A percentile compares a stretch with the other conserved stretches of the same genome.
phyloP scores from a whole-genome alignment of 2,329 filamentous ascomycete genomes.

The Metarhizium humberi region DNA sequence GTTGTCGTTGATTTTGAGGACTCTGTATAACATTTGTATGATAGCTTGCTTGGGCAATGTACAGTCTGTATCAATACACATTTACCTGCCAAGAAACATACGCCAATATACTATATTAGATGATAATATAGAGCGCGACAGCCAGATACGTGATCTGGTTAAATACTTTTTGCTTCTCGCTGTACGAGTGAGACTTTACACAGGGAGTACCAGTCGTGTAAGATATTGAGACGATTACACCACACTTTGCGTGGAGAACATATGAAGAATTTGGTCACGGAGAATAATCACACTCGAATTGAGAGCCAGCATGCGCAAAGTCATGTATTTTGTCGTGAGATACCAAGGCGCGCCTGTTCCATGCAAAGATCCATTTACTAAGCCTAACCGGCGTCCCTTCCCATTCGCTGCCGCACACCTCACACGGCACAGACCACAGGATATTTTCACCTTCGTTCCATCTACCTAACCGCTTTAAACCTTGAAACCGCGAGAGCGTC shows the following conservation, averaged over 20 bases:
- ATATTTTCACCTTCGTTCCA: conserved; percentile 4
- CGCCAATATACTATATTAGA: no score
- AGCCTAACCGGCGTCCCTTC: conserved; percentile 20
- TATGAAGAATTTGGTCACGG: conserved; percentile 2
- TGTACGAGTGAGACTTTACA: neutral
- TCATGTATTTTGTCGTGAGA: conserved; percentile 27
- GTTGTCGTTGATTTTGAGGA: conserved; percentile 16
- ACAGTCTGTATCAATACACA: neutral
- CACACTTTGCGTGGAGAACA: no score
- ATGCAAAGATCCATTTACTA: conserved; percentile 27
- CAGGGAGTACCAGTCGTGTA: neutral
- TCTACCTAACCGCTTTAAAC: conserved; percentile 57
- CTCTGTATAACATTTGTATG: neutral
- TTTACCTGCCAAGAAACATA: no score
- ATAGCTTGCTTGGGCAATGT: neutral
- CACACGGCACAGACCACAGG: conserved; percentile 3
- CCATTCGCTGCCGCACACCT: conserved; percentile 8
- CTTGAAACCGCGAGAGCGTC: conserved; percentile 99
- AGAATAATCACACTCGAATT: neutral
- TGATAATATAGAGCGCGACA: no score
- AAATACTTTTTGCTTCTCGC: no score
- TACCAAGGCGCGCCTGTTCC: conserved; percentile 39
- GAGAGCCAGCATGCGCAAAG: conserved; percentile 10
- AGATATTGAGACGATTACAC: neutral
- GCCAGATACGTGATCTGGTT: no score